phyloP scores from a whole-genome alignment of 176 grass and related monocot genomes.

The Saccharum spontaneum region DNA sequence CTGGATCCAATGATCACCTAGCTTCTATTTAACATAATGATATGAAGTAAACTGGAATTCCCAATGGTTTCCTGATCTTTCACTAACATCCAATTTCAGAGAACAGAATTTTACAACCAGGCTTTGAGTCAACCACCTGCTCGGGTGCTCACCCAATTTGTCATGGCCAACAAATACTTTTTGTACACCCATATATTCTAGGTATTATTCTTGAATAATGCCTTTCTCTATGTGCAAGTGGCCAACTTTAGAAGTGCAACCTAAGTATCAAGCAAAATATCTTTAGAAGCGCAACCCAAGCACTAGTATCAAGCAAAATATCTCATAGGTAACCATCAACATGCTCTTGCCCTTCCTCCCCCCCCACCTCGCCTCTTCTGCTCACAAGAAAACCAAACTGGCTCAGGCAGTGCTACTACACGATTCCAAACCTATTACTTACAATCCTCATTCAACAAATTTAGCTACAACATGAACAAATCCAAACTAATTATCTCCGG shows the following conservation, averaged over 20 bases:
- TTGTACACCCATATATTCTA: not conserved
- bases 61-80: not conserved
- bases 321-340: conserved; percentile 8
- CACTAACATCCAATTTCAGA: not conserved
- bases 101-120: not conserved
- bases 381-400: conserved; percentile 20
- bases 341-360: not conserved
- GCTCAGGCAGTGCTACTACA: not conserved
- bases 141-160: not conserved
- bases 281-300: not conserved
- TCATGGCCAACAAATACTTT: not conserved
- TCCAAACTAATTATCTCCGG: not conserved
- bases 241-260: conserved; percentile 1
- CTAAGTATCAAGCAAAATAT: not conserved
- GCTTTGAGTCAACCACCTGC: not conserved
- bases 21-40: not conserved
- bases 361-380: not conserved
- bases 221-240: conserved; percentile 19
- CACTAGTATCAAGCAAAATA: conserved; percentile 29
- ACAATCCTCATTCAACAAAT: not conserved
- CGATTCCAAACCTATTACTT: not conserved
- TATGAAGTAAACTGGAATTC: not conserved
- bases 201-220: conserved; percentile 21
- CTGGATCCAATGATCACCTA: not conserved
- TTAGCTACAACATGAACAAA: not conserved